These are phyloP conservation scores for Ophiostoma australiae DNA, from an alignment of 2,329 filamentous ascomycete genomes.

Conservation along the genomic window DNA sequence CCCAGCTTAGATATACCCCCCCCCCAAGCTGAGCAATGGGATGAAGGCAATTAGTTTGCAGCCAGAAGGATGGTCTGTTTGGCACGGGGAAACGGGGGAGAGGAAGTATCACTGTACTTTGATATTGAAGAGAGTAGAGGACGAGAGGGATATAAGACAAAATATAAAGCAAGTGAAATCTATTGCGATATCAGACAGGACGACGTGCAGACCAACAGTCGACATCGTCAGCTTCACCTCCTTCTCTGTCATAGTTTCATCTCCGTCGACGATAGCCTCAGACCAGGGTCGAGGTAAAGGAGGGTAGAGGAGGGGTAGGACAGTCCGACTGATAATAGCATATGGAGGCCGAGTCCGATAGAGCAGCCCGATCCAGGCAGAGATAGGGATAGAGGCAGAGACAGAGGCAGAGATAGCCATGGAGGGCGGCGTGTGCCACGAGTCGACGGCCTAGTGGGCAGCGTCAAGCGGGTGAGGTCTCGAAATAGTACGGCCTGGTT, in stretches of 20 bases:
- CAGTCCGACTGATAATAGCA: not conserved
- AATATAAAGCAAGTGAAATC: no score
- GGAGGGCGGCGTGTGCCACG: slow-evolving; percentile 6
- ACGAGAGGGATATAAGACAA: no score
- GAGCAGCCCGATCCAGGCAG: not conserved
- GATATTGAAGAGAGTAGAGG: no score
- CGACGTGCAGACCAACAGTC: not conserved
- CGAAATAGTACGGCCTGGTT: not conserved
- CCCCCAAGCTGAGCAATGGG: not conserved
- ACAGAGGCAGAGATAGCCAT: not conserved
- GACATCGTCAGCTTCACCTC: not conserved
- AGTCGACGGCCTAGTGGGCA: not conserved
- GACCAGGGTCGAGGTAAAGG: not conserved
- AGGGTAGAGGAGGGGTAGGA: slow-evolving; percentile 4
- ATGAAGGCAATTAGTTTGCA: not conserved
- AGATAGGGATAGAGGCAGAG: not conserved
- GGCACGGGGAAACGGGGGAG: not conserved
- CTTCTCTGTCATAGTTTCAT: not conserved
- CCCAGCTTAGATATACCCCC: not conserved
- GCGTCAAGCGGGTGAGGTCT: slow-evolving; percentile 7
- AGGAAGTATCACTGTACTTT: not conserved
- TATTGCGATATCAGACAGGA: not conserved
- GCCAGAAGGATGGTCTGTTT: not conserved
- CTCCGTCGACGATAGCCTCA: not conserved
- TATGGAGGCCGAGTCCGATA: not conserved